Evolutionary conservation across 768 basidiomycete species (phyloP), one percentile per base, ranked within the genome.

Genomic region (Lactifluus pinguis): DNA sequence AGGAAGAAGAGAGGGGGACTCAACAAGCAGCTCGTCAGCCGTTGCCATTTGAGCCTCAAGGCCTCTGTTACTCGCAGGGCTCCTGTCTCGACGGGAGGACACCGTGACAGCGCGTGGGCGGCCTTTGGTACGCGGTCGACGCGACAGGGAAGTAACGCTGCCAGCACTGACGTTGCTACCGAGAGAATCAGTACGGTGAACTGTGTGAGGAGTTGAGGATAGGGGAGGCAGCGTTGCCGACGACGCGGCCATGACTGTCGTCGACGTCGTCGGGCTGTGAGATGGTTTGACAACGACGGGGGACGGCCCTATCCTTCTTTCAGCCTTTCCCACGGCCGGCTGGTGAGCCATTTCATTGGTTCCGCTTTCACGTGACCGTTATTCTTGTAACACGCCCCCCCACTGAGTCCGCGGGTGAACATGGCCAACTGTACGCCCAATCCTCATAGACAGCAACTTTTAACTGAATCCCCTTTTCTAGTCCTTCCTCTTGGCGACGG

Each of bases 401-500:
- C n/a, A n/a, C n/a, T 9, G 10, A 3, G 38, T 1, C 10, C 11
- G 38, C 8, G 11, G 11, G n/a, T 4, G n/a, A 32, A 25, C 47
- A 61, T 61, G 60, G 54, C 41, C 3, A 45, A 39, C 36, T 47
- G 58, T 59, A 38, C 1, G 63, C 53, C 15, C 51, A 29, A 47
- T 17, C 10, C 38, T 13, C 34, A 29, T 49, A n/a, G 42, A 25
- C 25, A 36, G 14, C 14, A 7, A 29, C 9, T 1, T n/a, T 8
- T 19, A 7, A 32, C 47, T 47, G 21, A 57, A 49, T 2, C 30
- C 21, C 14, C 32, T 6, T 32, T 21, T 29, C 32, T 58, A 88
- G 86, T 77, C 68, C 76, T 92, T 10, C 91, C 90, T 0, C 75
- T 83, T 51, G 74, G 77, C 14, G 75, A 76, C 8, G 95, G 94